These are phyloP conservation scores for Russula dissimulans DNA, from an alignment of 768 basidiomycete species.

Conservation along the genomic window DNA sequence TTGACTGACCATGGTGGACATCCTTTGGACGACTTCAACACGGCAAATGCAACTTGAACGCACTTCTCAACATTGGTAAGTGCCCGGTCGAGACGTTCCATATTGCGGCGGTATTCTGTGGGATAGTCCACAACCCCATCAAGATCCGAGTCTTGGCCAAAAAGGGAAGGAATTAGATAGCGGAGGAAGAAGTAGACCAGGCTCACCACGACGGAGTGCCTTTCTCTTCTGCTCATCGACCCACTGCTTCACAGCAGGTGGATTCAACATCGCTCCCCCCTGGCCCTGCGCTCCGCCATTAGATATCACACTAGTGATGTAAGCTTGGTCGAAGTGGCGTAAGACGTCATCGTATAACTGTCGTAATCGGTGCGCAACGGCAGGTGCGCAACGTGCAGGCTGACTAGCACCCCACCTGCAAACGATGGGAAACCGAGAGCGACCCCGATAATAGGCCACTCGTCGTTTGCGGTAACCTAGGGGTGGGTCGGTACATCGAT, in stretches of 20 bases:
- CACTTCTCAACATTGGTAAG: not conserved
- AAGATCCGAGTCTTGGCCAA: not conserved
- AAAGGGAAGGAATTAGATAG: not conserved
- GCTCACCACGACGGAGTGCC: not conserved
- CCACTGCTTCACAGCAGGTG: not conserved
- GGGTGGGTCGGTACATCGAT: not conserved
- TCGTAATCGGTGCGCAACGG: not conserved
- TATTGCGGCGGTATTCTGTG: conserved; percentile 6
- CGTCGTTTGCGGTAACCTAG: conserved; percentile 5
- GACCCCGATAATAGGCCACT: conserved; percentile 6
- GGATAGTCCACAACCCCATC: not conserved
- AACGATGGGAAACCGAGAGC: conserved; percentile 2
- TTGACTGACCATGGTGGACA: conserved; percentile 6
- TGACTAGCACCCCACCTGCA: not conserved
- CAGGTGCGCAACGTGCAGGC: conserved; percentile 2
- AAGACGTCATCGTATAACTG: conserved; percentile 1
- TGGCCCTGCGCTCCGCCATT: conserved; percentile 2
- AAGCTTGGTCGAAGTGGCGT: conserved; percentile 6
- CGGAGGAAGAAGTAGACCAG: not conserved
- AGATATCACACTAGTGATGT: not conserved
- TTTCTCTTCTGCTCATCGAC: conserved; percentile 2
- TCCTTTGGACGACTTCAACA: not conserved
- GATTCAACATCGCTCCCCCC: not conserved
- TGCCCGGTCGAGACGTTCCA: conserved; percentile 11
- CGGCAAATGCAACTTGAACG: conserved; percentile 2